Base-by-base conservation (phyloP, 805 yeast species). In the Yarrowia yakushimensis region DNA sequence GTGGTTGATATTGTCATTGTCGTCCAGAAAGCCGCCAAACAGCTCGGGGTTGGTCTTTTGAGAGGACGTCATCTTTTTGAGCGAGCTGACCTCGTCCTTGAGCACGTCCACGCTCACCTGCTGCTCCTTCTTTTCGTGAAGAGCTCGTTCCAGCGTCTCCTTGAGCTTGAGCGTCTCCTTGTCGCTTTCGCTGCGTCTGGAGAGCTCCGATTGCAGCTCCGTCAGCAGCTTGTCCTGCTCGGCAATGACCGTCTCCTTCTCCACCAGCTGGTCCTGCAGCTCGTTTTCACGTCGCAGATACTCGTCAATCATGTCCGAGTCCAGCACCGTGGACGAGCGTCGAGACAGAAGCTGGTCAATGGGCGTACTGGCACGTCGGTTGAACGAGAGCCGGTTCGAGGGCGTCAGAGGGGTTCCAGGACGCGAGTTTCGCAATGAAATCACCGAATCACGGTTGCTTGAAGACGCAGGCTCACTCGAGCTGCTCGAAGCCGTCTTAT, bases 231-330 rank as follows among this genome's bases (percentile, higher is more conserved):
- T 43, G 27, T 66, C 68, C 50, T 64, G 67, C 33, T 63, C 63
- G 7, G 55, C 57, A 13, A 68, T 67, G 3, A 63, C 52, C 9
- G 63, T 15, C 28, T 73, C 76, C 27, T 68, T 68, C 41, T 71
- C 73, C 1, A 69, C 61, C 20, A 73, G 50, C 39, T 65, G 69
- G 55, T 72, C 76, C 61, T 72, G 73, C 17, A 71, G 39, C 45
- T 74, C 74, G 54, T 69, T 70, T 55, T 73, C 75, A 1, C 72
- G 68, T n/a, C 64, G 63, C 37, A 72, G 45, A 39, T 65, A 69
- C 60, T 70, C 73, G 18, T 66, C 68, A 10, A 55, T 55, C 37
- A 55, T n/a, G 15, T 41, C 48, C 6, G 61, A 41, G 30, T 55
- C 61, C 0, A 55, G 48, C 4, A 41, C 48, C 0, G 61, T 55